A percentile compares a stretch with the other conserved stretches of the same genome.
Evolutionary conservation across 2,329 filamentous ascomycete species (phyloP).

Genomic region (Ophiostoma sp.): DNA sequence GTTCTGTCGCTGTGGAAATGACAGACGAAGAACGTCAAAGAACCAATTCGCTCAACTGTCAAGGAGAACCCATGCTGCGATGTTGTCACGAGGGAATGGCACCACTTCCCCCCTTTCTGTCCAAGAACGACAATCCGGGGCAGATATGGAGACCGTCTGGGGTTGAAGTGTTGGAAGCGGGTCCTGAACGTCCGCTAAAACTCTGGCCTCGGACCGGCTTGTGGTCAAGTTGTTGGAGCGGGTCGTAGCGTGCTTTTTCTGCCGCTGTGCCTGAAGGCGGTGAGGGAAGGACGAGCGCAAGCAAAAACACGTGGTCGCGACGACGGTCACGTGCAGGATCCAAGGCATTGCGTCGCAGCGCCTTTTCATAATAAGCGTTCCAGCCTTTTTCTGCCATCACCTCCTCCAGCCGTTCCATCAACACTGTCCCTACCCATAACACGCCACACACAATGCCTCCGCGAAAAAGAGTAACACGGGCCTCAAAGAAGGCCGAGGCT

Average conservation of each 20-base stretch:
- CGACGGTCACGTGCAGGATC: neutral
- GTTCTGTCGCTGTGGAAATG: no score
- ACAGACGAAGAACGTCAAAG: neutral
- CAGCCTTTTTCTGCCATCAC: neutral
- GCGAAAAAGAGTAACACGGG: conserved; percentile 19
- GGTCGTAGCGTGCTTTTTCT: conserved; percentile 4
- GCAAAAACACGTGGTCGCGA: neutral
- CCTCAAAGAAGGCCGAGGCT: conserved; percentile 23
- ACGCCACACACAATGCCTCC: conserved; percentile 20
- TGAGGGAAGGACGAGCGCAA: neutral
- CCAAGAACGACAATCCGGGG: conserved; percentile 14
- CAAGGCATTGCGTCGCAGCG: neutral
- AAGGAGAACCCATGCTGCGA: neutral
- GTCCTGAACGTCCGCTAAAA: neutral
- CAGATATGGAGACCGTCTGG: conserved; percentile 1
- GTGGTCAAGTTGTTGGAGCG: neutral
- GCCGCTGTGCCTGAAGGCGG: conserved; percentile 3
- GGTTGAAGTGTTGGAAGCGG: neutral
- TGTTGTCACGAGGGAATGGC: neutral
- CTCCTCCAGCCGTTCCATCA: neutral
- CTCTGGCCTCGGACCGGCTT: neutral
- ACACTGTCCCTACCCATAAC: neutral
- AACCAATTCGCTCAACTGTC: neutral
- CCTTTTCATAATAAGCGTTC: neutral
- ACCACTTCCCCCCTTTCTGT: neutral